Conservation (phyloP, 2,329 filamentous ascomycete genomes). For the Colletotrichum orchidophilum region DNA sequence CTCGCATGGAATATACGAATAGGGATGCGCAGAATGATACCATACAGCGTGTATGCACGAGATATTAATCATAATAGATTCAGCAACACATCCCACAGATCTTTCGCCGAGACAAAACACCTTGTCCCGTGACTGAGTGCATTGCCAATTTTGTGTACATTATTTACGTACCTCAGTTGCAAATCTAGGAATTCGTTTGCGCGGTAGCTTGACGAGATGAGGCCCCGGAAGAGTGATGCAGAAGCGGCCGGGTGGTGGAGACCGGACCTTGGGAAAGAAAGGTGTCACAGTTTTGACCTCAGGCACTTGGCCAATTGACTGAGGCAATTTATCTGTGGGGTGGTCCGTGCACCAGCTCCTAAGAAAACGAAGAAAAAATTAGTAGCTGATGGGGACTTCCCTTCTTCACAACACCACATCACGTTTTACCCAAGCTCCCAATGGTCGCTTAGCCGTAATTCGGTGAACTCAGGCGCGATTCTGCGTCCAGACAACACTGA, state of each 20-base stretch:
- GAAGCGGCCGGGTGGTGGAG: neutral
- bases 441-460: conserved; percentile 21
- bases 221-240: neutral
- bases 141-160: neutral
- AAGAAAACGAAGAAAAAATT: conserved; percentile 23
- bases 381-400: neutral
- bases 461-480: conserved; percentile 13
- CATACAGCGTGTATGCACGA: neutral
- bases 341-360: conserved; percentile 18
- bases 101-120: neutral
- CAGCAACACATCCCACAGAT: neutral
- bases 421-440: neutral
- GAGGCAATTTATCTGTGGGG: neutral
- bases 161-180: neutral
- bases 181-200: neutral
- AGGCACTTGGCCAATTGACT: neutral
- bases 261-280: neutral
- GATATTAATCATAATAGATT: conserved; percentile 14
- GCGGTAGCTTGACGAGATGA: neutral
- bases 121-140: neutral
- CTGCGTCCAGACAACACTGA: conserved; percentile 16
- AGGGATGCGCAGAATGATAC: conserved; percentile 14
- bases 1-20: neutral
- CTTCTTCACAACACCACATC: neutral
- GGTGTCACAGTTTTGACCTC: neutral